Conservation (phyloP, 1,139 yeast species). For the Geotrichum siamense region DNA sequence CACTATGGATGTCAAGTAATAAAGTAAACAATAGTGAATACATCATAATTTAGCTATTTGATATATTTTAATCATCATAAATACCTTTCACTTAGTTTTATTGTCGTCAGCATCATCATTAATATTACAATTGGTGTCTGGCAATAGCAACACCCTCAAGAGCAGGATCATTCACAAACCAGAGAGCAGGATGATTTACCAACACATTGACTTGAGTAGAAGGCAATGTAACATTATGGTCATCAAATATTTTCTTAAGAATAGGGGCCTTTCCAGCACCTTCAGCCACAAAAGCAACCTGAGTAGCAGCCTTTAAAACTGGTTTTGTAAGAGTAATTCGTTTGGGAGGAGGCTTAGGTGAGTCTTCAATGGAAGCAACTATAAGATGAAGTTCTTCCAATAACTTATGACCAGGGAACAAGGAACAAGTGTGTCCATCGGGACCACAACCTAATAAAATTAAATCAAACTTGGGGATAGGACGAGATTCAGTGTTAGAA, state of each 20-base stretch:
- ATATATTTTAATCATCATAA: background rate
- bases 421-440: conserved; percentile 74
- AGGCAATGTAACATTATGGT: conserved; percentile 47
- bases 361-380: conserved; percentile 46
- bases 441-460: conserved; percentile 66
- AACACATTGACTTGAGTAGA: conserved; percentile 60
- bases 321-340: conserved; percentile 68
- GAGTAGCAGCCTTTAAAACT: conserved; percentile 46
- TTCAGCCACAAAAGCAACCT: conserved; percentile 79
- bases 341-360: conserved; percentile 75
- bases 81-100: background rate
- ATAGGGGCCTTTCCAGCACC: conserved; percentile 79
- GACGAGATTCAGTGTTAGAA: conserved; percentile 8
- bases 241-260: conserved; percentile 60
- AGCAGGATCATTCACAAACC: conserved; percentile 66
- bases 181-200: conserved; percentile 43
- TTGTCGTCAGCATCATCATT: background rate
- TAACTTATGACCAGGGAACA: conserved; percentile 48
- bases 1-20: too few relatives aligned
- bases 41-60: too few relatives aligned
- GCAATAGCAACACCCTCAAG: conserved; percentile 47
- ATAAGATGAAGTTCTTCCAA: conserved; percentile 27
- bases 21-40: too few relatives aligned
- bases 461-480: conserved; percentile 43
- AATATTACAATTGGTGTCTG: conserved; percentile 4